Evolutionary conservation across 371 early-diverging fungal species (phyloP), one percentile per base, ranked within the genome.

Genomic region (Coemansia sp.): DNA sequence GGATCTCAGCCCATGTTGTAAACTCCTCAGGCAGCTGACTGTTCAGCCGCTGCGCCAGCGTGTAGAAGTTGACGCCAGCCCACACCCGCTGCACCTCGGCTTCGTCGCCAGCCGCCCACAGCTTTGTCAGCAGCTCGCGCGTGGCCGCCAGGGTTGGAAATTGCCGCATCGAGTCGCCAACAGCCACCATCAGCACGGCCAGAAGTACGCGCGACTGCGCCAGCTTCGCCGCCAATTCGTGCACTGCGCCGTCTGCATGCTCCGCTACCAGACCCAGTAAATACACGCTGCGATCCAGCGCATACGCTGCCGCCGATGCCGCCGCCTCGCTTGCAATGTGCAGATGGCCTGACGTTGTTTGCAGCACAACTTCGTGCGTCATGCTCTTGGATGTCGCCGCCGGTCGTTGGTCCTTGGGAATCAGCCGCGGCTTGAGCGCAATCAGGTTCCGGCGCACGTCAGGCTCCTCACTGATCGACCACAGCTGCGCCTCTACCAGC

Each of bases 101-200:
- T 1, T 42, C 58, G 13, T 48, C 43, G 20, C 57, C 52, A 9
- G 45, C 50, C 10, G 38, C 47, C 73, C 74, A 74, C 55, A 74
- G 38, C 16, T 43, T 7, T 9, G 13, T 32, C 30, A 74, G 58
- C 30, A 74, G 67, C 45, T 74, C 66, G 31, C 65, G 66, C 11
- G 65, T 48, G 2, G 61, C 31, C 0, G 62, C n/a, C 36, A 74
- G 59, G 5, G 73, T 54, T 5, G 59, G 11, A 45, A 74, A 74
- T 51, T 65, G 72, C 11, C 62, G 62, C 74, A 74, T 74, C 26
- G 73, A 65, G n/a, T 71, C 66, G 31, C 74, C 66, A 6, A 65
- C 49, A 2, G 66, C 55, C 41, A 61, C 49, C 73, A 74, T 55
- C 13, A 74, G 42, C 41, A 62, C 55, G 5, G 62, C 62, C 53